Evolutionary conservation across 2,329 filamentous ascomycete species (phyloP), one percentile per base, ranked within the genome.

Genomic region (Magnaporthiopsis poae): DNA sequence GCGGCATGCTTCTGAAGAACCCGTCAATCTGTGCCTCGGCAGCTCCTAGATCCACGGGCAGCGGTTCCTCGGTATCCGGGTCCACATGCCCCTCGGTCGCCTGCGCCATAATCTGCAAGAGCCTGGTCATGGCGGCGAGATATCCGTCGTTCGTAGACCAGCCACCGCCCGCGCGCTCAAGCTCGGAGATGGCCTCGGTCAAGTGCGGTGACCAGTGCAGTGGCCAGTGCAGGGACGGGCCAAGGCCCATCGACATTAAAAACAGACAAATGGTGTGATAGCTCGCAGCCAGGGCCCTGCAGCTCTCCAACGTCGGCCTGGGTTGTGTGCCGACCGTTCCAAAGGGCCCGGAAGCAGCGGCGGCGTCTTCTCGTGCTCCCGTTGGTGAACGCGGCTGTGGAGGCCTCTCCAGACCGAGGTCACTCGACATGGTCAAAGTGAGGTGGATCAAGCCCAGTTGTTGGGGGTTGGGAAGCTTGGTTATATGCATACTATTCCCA

Each of bases 261-360:
- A 70, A 46, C 33, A 67, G 65, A 15, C 78, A 78, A 13, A 77
- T 76, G 15, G 81, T 70, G 68, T 78, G 80, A 68, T 78, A 81
- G 35, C 78, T 76, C 4, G 79, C 80, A 3, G 77, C 75, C 15
- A 79, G 73, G 2, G 79, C 79, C 62, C 80, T 75, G 65, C 80
- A 76, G 65, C 79, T 79, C 31, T 80, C 80, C n/a, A 68, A 60
- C 2, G 69, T 70, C 63, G 69, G 70, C n/a, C 68, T 68, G 8
- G 62, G 29, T 25, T 68, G 66, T 5, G 66, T 63, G 2, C 63
- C 66, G 4, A 36, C 60, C n/a, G 68, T 25, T 5, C 46, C 46
- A 56, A 56, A 56, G 18, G 46, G 46, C n/a, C 46, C 46, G 46
- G 21, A 56, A 56, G 46, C 46, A 7, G 46, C n/a, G 21, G n/a